A percentile compares a stretch with the other conserved stretches of the same genome.
These are phyloP conservation scores for Moesziomyces antarcticus DNA, from an alignment of 1,284 basidiomycete species.

Conservation along the genomic window DNA sequence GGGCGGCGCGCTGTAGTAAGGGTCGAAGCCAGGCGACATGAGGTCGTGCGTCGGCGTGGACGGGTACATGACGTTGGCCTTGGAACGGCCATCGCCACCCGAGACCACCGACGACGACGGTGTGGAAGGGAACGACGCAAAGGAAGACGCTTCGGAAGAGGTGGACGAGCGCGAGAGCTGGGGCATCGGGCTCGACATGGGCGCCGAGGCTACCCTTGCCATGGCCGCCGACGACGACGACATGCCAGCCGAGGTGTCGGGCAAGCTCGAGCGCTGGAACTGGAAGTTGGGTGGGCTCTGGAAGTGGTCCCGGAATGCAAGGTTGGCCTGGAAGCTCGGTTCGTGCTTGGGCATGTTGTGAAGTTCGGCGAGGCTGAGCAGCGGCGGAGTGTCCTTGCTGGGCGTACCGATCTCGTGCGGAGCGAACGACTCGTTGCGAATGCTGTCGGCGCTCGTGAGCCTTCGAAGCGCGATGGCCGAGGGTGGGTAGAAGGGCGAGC, in stretches of 20 bases:
- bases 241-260: slow-evolving; percentile 27
- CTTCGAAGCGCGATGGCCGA: slow-evolving; percentile 31
- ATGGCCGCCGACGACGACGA: slow-evolving; percentile 34
- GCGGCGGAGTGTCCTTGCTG: slow-evolving; percentile 24
- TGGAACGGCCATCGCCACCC: slow-evolving; percentile 15
- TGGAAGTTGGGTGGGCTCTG: slow-evolving; percentile 24
- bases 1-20: slow-evolving; percentile 48
- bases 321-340: slow-evolving; percentile 42
- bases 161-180: slow-evolving; percentile 31
- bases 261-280: slow-evolving; percentile 26
- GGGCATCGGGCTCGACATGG: slow-evolving; percentile 26
- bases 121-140: slow-evolving; percentile 46
- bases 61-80: slow-evolving; percentile 33
- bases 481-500: slow-evolving; percentile 40
- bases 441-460: slow-evolving; percentile 30
- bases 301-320: slow-evolving; percentile 44
- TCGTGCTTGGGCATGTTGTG: slow-evolving; percentile 22
- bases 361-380: slow-evolving; percentile 36
- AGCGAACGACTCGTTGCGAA: slow-evolving; percentile 19
- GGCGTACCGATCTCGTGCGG: slow-evolving; percentile 24
- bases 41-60: slow-evolving; percentile 34
- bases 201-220: slow-evolving; percentile 48
- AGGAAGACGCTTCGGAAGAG: slow-evolving; percentile 41
- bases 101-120: slow-evolving; percentile 27
- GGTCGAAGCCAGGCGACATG: slow-evolving; percentile 46